Evolutionary conservation across 108 stramenopile species (phyloP).

Genomic region (Cyclotella choctawhatcheeana): DNA sequence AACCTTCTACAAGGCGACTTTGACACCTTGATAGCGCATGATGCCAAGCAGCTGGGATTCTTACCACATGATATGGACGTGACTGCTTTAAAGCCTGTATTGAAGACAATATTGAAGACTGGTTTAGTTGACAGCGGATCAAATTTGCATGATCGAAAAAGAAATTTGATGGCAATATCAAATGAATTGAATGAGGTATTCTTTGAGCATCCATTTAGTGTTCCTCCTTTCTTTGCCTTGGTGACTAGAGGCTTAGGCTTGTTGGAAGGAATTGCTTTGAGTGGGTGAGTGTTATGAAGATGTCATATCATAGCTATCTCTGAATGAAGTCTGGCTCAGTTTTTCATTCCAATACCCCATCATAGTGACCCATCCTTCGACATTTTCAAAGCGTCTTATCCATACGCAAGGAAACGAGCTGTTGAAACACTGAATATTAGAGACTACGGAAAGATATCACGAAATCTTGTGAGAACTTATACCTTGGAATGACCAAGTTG

Average conservation of each 20-base stretch:
- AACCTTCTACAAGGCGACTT: conserved; percentile 84
- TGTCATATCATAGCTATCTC: not conserved
- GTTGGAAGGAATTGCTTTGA: conserved; percentile 91
- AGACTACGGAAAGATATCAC: conserved; percentile 41
- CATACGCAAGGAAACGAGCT: conserved; percentile 76
- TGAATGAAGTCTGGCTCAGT: no score
- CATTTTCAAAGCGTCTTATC: conserved; percentile 87
- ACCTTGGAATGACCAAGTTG: no score
- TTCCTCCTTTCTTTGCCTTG: conserved; percentile 93
- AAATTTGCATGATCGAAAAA: conserved; percentile 69
- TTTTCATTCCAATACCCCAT: no score
- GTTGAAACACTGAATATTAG: conserved; percentile 46
- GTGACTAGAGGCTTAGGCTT: conserved; percentile 88
- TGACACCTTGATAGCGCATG: conserved; percentile 70
- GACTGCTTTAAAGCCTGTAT: conserved; percentile 68
- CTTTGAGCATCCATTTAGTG: conserved; percentile 87
- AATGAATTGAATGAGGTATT: conserved; percentile 91
- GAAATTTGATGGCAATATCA: conserved; percentile 84
- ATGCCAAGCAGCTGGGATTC: conserved; percentile 87
- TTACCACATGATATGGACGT: conserved; percentile 86
- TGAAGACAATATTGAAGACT: conserved; percentile 77
- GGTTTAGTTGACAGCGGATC: conserved; percentile 82
- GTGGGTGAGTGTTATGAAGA: conserved; percentile 41
- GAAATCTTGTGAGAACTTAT: conserved; percentile 20
- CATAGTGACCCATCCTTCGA: conserved; percentile 88